These are phyloP conservation scores for Talaromyces albobiverticillius DNA, from an alignment of 2,329 filamentous ascomycete genomes.

Conservation along the genomic window DNA sequence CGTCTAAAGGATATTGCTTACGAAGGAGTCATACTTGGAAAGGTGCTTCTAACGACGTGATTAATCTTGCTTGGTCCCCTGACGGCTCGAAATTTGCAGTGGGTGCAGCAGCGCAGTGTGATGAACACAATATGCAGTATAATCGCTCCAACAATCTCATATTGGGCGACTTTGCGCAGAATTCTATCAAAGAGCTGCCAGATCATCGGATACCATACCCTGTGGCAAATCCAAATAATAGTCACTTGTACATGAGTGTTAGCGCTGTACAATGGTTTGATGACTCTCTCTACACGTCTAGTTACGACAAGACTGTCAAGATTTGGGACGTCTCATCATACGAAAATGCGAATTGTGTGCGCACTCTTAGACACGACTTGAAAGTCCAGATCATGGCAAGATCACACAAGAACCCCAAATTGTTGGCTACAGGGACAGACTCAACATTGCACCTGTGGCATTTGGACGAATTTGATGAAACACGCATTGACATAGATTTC, in stretches of 20 bases:
- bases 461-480: conserved; percentile 15
- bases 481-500: conserved; percentile 28
- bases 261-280: conserved; percentile 53
- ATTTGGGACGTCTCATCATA: conserved; percentile 49
- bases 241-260: conserved; percentile 56
- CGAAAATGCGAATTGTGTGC: conserved; percentile 25
- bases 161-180: conserved; percentile 45
- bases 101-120: conserved; percentile 56
- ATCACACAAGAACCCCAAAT: conserved; percentile 32
- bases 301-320: conserved; percentile 56
- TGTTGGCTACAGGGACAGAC: conserved; percentile 49
- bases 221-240: conserved; percentile 50
- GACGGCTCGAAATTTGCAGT: conserved; percentile 55
- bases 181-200: conserved; percentile 50
- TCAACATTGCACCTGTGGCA: conserved; percentile 36
- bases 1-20: neutral
- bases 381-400: conserved; percentile 53
- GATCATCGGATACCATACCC: conserved; percentile 50
- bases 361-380: conserved; percentile 44
- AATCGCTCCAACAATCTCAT: conserved; percentile 58
- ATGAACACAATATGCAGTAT: conserved; percentile 58
- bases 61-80: conserved; percentile 55
- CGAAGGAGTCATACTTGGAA: conserved; percentile 45
- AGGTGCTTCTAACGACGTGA: conserved; percentile 58
- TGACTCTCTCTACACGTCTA: conserved; percentile 50